Evolutionary conservation across 23 red algal species (phyloP).

Genomic region (Pyropia yezoensis): DNA sequence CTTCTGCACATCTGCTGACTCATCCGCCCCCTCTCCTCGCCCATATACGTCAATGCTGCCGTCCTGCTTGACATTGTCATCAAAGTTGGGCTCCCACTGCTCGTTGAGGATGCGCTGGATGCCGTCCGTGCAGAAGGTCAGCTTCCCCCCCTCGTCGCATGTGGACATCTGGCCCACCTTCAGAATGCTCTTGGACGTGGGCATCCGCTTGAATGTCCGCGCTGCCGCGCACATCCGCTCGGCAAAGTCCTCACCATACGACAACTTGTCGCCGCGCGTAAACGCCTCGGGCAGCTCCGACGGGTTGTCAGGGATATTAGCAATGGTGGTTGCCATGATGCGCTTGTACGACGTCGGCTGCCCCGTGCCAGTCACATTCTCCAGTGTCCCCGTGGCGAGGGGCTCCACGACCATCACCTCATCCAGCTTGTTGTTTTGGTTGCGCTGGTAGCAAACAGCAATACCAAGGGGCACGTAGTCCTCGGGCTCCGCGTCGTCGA

Average conservation of each 20-base stretch:
- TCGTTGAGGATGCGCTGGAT: slow-evolving; percentile 21
- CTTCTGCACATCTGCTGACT: slow-evolving; percentile 10
- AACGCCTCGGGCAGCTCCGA: slow-evolving; percentile 8
- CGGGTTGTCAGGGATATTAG: not conserved
- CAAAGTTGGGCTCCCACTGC: slow-evolving; percentile 27
- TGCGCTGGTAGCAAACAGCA: slow-evolving; percentile 7
- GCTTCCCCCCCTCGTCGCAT: not conserved
- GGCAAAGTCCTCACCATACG: slow-evolving; percentile 8
- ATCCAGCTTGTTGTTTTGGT: slow-evolving; percentile 4
- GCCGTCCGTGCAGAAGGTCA: slow-evolving; percentile 7
- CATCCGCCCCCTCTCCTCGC: not conserved
- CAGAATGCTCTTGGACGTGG: not conserved
- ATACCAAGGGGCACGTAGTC: slow-evolving; percentile 24
- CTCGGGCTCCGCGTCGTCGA: slow-evolving; percentile 2
- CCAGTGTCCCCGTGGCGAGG: slow-evolving; percentile 7
- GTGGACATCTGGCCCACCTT: not conserved
- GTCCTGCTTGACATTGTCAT: slow-evolving; percentile 51
- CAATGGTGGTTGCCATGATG: slow-evolving; percentile 5
- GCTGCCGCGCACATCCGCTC: slow-evolving; percentile 16
- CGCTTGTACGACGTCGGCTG: slow-evolving; percentile 25
- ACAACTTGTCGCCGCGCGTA: slow-evolving; percentile 5
- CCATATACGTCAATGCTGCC: slow-evolving; percentile 31
- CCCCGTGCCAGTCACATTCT: slow-evolving; percentile 2
- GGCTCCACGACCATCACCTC: slow-evolving; percentile 30
- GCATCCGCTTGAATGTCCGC: slow-evolving; percentile 10